A percentile compares a stretch with the other conserved stretches of the same genome.
Conservation (phyloP, 106 monocot species). For the Apostasia shenzhenica region DNA sequence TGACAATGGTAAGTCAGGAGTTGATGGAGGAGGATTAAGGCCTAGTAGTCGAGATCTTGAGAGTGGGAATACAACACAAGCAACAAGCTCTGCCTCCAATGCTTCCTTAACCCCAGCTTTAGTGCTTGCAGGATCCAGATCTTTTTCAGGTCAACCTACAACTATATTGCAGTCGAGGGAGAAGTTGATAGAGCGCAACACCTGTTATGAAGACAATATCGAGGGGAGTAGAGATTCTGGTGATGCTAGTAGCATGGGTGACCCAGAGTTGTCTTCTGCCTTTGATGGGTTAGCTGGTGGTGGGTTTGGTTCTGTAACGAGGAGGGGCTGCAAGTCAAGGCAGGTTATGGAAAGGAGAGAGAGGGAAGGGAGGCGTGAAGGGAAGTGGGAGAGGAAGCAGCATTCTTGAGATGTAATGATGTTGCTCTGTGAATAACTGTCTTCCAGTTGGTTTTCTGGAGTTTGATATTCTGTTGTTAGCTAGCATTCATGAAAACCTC, state of each 20-base stretch:
- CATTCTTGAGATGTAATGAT: conserved; percentile 23
- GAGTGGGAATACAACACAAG: conserved; percentile 7
- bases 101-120: conserved; percentile 24
- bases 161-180: conserved; percentile 82
- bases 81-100: conserved; percentile 10
- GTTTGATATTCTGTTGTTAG: too few relatives aligned
- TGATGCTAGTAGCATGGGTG: conserved; percentile 69
- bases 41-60: conserved; percentile 55
- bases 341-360: conserved; percentile 69
- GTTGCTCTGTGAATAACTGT: too few relatives aligned
- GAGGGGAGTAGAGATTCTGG: conserved; percentile 81
- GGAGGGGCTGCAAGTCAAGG: conserved; percentile 58
- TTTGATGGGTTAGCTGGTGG: conserved; percentile 46
- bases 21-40: conserved; percentile 44
- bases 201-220: conserved; percentile 44
- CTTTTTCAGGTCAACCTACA: conserved; percentile 57
- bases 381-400: conserved; percentile 96
- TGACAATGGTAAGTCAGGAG: conserved; percentile 42
- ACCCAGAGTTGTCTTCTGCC: conserved; percentile 46
- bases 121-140: conserved; percentile 45
- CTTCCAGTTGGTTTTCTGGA: too few relatives aligned
- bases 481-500: too few relatives aligned
- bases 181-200: conserved; percentile 18
- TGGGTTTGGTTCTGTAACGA: conserved; percentile 19
- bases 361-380: conserved; percentile 72